Evolutionary conservation across 2,329 filamentous ascomycete genomes (phyloP).

Genomic region (Shiraia bambusicola): DNA sequence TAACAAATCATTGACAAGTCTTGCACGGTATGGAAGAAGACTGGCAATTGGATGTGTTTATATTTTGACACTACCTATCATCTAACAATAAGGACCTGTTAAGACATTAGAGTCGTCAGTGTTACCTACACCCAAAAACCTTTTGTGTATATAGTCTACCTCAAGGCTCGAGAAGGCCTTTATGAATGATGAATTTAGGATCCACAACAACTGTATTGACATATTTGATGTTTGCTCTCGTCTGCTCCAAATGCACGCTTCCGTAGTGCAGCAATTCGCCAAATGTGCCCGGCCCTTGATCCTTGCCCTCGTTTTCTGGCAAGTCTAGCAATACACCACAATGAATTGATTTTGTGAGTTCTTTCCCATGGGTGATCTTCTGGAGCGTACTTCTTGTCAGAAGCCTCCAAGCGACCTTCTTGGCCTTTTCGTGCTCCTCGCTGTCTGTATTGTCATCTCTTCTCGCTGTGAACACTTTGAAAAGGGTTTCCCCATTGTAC

Average conservation of each 20-base stretch:
- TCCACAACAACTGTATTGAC: constrained; percentile 17
- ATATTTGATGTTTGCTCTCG: constrained; percentile 28
- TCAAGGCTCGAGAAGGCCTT: constrained; percentile 20
- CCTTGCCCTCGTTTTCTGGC: constrained; percentile 36
- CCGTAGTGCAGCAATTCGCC: constrained; percentile 42
- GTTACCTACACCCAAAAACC: no score
- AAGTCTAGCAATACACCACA: constrained; percentile 35
- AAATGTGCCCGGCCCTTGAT: constrained; percentile 39
- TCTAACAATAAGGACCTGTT: no score
- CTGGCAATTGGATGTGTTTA: no score
- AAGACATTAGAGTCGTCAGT: no score
- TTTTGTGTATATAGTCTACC: no score
- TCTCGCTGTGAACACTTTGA: constrained; percentile 28
- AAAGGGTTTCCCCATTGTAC: constrained; percentile 26
- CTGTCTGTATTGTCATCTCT: constrained; percentile 25
- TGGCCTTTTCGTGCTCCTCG: constrained; percentile 31
- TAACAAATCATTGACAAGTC: no score
- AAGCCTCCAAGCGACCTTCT: constrained; percentile 30
- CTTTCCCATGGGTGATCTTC: constrained; percentile 43
- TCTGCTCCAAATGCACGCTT: constrained; percentile 41
- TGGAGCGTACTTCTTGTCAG: constrained; percentile 37
- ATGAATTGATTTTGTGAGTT: constrained; percentile 22
- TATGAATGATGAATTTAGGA: constrained; percentile 17
- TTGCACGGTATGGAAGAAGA: no score
- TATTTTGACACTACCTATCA: no score